Evolutionary conservation across 192 early-diverging fungal species (phyloP).

Genomic region (Backusella sp.): DNA sequence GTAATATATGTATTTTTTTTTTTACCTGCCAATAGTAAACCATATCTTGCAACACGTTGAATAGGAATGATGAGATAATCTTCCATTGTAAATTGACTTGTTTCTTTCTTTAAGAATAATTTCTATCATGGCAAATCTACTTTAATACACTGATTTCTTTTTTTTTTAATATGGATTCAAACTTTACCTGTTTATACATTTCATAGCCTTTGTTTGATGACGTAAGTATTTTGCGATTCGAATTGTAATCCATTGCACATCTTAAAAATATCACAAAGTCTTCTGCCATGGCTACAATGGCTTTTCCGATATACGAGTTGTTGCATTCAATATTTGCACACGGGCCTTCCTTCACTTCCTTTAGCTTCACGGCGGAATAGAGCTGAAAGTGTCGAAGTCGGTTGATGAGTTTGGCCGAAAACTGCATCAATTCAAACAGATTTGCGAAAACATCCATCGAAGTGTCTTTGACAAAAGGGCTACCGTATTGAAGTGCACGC

Average conservation of each 20-base stretch:
- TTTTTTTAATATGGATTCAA: neutral
- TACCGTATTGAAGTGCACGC: conserved; percentile 6
- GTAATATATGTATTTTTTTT: neutral
- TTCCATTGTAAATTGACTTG: conserved; percentile 55
- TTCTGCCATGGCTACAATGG: neutral
- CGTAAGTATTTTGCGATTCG: conserved; percentile 16
- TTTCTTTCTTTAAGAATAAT: conserved; percentile 42
- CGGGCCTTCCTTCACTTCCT: neutral
- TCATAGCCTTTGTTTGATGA: conserved; percentile 24
- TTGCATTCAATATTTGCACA: neutral
- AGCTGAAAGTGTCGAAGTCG: neutral
- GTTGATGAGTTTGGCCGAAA: conserved; percentile 6
- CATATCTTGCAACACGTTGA: conserved; percentile 74
- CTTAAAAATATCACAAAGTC: conserved; percentile 14
- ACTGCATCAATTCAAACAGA: conserved; percentile 18
- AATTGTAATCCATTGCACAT: conserved; percentile 22
- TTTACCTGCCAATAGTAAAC: conserved; percentile 57
- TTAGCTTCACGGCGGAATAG: neutral
- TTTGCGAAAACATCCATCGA: conserved; percentile 15
- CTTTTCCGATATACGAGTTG: conserved; percentile 5
- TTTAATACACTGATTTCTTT: neutral
- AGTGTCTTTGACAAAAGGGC: conserved; percentile 7
- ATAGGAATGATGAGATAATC: conserved; percentile 78
- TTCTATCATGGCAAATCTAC: conserved; percentile 1
- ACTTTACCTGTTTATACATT: conserved; percentile 17